phyloP scores from a whole-genome alignment of 805 yeast genomes.

The Novakomyces olei region DNA sequence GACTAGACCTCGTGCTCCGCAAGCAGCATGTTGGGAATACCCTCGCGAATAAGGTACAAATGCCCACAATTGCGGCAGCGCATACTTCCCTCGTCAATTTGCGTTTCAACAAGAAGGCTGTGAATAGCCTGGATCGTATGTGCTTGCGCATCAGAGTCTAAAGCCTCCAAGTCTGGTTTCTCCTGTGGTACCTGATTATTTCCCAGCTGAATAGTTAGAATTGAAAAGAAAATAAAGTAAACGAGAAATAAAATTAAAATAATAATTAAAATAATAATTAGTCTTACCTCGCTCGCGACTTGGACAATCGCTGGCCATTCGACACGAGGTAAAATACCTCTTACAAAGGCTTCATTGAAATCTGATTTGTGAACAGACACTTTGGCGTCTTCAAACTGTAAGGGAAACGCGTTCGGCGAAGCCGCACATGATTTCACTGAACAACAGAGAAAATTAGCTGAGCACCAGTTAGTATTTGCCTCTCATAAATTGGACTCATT shows the following conservation, averaged over 20 bases:
- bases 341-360: constrained; percentile 58
- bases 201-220: constrained; percentile 20
- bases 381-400: constrained; percentile 30
- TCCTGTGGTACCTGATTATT: constrained; percentile 35
- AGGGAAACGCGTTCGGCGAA: constrained; percentile 59
- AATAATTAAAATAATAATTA: background rate
- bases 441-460: constrained; percentile 66
- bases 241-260: background rate
- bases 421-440: constrained; percentile 64
- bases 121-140: constrained; percentile 4
- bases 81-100: constrained; percentile 75
- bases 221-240: background rate
- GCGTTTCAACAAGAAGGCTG: constrained; percentile 24
- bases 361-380: constrained; percentile 59
- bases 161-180: constrained; percentile 26
- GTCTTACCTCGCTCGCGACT: constrained; percentile 51
- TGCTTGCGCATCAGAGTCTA: constrained; percentile 7
- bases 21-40: constrained; percentile 77
- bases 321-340: constrained; percentile 52
- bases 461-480: background rate
- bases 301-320: constrained; percentile 69
- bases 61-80: constrained; percentile 69
- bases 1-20: constrained; percentile 49
- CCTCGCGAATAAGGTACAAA: constrained; percentile 70
- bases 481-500: background rate